Percentiles rank a stretch among this genome's conserved stretches.
Evolutionary conservation across 2,329 filamentous ascomycete genomes (phyloP).

Genomic region (Colletotrichum sp.): DNA sequence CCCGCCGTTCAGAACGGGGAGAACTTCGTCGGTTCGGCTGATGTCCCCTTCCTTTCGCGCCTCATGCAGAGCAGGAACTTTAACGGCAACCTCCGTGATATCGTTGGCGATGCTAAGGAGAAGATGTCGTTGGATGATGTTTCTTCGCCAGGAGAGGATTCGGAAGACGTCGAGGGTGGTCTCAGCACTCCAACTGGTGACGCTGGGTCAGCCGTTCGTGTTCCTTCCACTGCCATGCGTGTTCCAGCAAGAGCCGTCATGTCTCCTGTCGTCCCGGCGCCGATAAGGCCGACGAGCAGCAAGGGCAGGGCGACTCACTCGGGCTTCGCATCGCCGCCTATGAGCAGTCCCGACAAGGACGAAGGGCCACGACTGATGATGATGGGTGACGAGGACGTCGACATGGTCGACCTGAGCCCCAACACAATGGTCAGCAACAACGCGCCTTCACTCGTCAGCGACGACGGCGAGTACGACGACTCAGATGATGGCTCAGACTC

Average conservation of each 20-base stretch:
- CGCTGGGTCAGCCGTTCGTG: constrained; percentile 33
- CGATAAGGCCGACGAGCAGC: constrained; percentile 59
- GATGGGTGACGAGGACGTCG: constrained; percentile 51
- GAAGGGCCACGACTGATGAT: constrained; percentile 35
- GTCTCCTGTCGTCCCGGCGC: constrained; percentile 49
- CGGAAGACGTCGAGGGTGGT: constrained; percentile 51
- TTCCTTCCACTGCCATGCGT: constrained; percentile 48
- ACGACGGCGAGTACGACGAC: constrained; percentile 80
- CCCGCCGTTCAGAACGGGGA: constrained; percentile 26
- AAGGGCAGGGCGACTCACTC: constrained; percentile 54
- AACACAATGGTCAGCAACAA: constrained; percentile 76
- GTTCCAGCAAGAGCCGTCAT: constrained; percentile 64
- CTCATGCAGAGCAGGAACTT: constrained; percentile 68
- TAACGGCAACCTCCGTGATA: constrained; percentile 61
- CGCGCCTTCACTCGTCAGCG: constrained; percentile 79
- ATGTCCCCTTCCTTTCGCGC: constrained; percentile 71
- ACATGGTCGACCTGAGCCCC: constrained; percentile 70
- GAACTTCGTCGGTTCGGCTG: constrained; percentile 58
- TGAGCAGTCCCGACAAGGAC: constrained; percentile 22
- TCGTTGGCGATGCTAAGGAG: constrained; percentile 65
- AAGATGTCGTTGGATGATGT: constrained; percentile 55
- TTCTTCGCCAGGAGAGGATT: constrained; percentile 58
- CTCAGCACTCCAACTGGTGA: constrained; percentile 26
- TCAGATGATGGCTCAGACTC: constrained; percentile 69
- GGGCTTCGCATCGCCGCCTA: constrained; percentile 43